These are phyloP conservation scores for Schwanniomyces etchellsii DNA, from an alignment of 1,139 yeast genomes.

Conservation along the genomic window DNA sequence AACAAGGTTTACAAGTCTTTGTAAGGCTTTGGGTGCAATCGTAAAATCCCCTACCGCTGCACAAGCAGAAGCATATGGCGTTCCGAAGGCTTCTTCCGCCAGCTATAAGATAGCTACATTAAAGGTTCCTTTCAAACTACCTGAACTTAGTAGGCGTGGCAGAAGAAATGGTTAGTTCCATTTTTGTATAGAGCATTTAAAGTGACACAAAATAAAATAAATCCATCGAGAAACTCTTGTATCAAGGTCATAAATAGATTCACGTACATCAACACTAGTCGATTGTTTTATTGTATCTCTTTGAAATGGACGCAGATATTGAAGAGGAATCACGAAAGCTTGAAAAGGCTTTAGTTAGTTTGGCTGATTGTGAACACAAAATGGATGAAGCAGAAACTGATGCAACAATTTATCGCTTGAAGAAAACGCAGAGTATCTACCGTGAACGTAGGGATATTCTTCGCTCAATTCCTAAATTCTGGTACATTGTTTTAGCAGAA, in stretches of 20 bases:
- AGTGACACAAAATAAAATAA: background rate
- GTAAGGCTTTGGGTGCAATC: constrained; percentile 78
- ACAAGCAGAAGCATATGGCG: constrained; percentile 81
- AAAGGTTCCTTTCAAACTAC: constrained; percentile 85
- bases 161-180: constrained; percentile 18
- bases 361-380: constrained; percentile 52
- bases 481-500: constrained; percentile 73
- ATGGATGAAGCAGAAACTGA: constrained; percentile 54
- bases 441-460: constrained; percentile 42
- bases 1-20: constrained; percentile 59
- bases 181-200: background rate
- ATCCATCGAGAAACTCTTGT: background rate
- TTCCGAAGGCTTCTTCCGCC: constrained; percentile 59
- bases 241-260: constrained; percentile 1
- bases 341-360: constrained; percentile 13
- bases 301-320: background rate
- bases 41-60: constrained; percentile 71
- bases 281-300: too few relatives aligned
- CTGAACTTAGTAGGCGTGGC: constrained; percentile 73
- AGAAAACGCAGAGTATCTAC: constrained; percentile 47
- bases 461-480: constrained; percentile 53
- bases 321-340: background rate
- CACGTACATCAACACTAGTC: background rate
- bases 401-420: constrained; percentile 45
- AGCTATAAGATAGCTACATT: constrained; percentile 75